Percentiles rank a stretch among this genome's conserved stretches.
These are phyloP conservation scores for Melianthus villosus DNA, from an alignment of 441 rosid genomes.

Conservation along the genomic window DNA sequence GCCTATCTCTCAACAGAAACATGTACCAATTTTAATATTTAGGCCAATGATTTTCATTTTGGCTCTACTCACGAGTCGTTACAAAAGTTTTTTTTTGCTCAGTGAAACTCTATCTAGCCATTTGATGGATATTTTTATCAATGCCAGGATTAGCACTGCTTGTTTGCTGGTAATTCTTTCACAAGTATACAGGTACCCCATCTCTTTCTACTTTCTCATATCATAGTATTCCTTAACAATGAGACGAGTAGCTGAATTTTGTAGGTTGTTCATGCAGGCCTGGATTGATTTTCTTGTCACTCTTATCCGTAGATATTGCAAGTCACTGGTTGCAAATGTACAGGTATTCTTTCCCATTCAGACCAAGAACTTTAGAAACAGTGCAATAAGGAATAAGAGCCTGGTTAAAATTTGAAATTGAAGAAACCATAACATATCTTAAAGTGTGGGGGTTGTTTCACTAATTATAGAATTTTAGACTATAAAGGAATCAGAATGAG, in stretches of 20 bases:
- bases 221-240: slow-evolving; percentile 3
- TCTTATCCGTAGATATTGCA: slow-evolving; percentile 78
- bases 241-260: neutral
- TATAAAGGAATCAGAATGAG: no score
- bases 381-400: no score
- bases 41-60: neutral
- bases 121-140: slow-evolving; percentile 5
- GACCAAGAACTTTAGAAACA: neutral
- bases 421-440: no score
- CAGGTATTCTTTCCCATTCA: slow-evolving; percentile 28
- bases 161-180: slow-evolving; percentile 86
- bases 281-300: slow-evolving; percentile 70
- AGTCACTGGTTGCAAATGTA: slow-evolving; percentile 98
- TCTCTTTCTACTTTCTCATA: slow-evolving; percentile 1
- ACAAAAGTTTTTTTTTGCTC: no score
- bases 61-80: no score
- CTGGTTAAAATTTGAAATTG: no score
- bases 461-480: no score
- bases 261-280: slow-evolving; percentile 35
- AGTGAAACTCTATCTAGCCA: slow-evolving; percentile 5
- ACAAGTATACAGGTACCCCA: slow-evolving; percentile 65
- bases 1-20: neutral
- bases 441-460: no score
- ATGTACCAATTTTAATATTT: neutral
- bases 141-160: slow-evolving; percentile 82